Evolutionary conservation across 176 grass and related monocot species (phyloP).

Genomic region (Coix lacrymajobi): DNA sequence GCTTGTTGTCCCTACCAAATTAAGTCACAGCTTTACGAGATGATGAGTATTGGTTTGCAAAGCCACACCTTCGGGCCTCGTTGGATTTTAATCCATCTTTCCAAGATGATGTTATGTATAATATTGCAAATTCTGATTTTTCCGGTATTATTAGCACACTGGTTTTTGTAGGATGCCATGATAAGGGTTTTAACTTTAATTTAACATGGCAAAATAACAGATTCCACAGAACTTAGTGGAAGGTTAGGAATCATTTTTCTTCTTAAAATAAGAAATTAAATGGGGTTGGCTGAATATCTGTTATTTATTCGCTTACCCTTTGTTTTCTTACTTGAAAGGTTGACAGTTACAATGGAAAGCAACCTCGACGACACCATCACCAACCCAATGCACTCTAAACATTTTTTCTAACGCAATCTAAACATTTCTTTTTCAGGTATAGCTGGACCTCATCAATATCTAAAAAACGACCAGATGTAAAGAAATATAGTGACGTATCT

Average conservation of each 20-base stretch:
- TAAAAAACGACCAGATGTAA: constrained; percentile 9
- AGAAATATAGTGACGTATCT: constrained; percentile 9
- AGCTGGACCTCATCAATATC: not conserved
- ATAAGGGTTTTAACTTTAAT: no score
- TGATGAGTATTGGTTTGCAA: not conserved
- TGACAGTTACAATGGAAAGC: constrained; percentile 20
- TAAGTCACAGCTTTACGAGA: not conserved
- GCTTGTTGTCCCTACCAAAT: constrained; percentile 6
- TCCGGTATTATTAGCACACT: not conserved
- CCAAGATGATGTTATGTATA: no score
- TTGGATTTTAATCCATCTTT: not conserved
- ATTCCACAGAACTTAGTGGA: not conserved
- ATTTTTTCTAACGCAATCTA: not conserved
- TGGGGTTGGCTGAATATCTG: not conserved
- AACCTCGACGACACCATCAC: not conserved
- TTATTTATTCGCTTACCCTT: not conserved
- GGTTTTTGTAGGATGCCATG: not conserved
- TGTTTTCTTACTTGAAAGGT: not conserved
- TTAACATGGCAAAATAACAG: not conserved
- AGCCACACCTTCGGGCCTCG: not conserved
- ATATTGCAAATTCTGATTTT: not conserved
- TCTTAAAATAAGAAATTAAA: not conserved
- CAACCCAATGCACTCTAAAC: not conserved
- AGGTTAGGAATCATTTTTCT: not conserved
- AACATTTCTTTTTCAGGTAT: not conserved